Evolutionary conservation across 208 protist genomes (phyloP), one percentile per base, ranked within the genome.

Genomic region (Phytomonas serpens): DNA sequence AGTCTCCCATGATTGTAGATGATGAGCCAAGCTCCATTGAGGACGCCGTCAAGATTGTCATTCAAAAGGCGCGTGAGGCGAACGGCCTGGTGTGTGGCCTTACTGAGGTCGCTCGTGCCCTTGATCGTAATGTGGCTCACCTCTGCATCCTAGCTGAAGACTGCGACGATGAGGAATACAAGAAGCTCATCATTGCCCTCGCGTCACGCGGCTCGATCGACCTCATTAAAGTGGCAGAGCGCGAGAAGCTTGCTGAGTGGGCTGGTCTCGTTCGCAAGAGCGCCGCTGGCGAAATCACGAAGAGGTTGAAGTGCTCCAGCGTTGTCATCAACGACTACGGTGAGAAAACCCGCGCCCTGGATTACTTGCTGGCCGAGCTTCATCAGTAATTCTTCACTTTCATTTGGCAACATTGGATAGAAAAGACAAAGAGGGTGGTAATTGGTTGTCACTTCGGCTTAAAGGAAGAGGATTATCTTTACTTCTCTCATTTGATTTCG

Each of bases 101-200:
- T 64, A 92, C 87, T 36, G 89, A 94, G 76, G 88, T 94, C 33
- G 78, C 92, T 69, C 88, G 88, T 72, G 85, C 88, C 29, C 85
- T 97, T 31, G 87, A 97, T 80, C 85, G 86, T 79, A 84, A 87
- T 80, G 86, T 75, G 71, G 92, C 86, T 36, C 86, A 92, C 78
- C 81, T 97, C 71, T 93, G 86, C 79, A 84, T 97, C 65, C 89
- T 97, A 67, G 90, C 92, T 57, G 90, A 95, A 30, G 90, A 95
- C 82, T 95, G 90, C 82, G 92, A 97, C 71, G 90, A 97, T 74
- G 89, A 90, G 82, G 87, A 85, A 68, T 97, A 95, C 88, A 97
- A 95, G 86, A 94, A 93, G 69, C 90, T 97, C 52, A 83, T 97
- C 69, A 89, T 78, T 11, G 89, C 87, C 61, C 88, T 97, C 37